A percentile compares a stretch with the other conserved stretches of the same genome.
Evolutionary conservation across 2,329 filamentous ascomycete species (phyloP).

Genomic region (Ceratocystis cacaofunesta): DNA sequence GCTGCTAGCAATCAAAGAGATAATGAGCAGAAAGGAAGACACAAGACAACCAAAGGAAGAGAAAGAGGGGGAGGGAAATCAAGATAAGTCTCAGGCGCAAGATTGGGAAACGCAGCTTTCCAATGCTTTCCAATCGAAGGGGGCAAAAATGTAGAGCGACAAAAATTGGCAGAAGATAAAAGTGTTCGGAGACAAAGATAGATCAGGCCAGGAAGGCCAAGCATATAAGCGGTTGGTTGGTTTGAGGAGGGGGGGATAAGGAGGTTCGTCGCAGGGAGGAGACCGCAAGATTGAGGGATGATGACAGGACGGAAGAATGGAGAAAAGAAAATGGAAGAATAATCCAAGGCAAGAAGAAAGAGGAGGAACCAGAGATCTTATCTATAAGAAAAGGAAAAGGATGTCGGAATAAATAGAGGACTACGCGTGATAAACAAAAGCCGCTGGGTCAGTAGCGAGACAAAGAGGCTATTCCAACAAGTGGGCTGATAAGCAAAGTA

Average conservation of each 20-base stretch:
- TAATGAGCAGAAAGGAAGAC: not conserved
- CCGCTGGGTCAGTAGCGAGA: not conserved
- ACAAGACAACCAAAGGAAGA: not conserved
- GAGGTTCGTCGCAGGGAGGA: not conserved
- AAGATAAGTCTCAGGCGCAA: not conserved
- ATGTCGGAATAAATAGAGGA: not conserved
- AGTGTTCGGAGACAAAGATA: not conserved
- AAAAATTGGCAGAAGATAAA: not conserved
- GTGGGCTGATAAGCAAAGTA: not conserved
- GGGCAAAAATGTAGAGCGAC: not conserved
- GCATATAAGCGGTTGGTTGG: not conserved
- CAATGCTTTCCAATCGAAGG: not conserved
- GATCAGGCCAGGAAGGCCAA: not conserved
- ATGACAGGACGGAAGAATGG: not conserved
- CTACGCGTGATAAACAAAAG: not conserved
- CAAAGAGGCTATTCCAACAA: not conserved
- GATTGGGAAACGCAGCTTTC: not conserved
- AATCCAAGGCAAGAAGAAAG: not conserved
- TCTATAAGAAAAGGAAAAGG: not conserved
- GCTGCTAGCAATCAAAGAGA: not conserved
- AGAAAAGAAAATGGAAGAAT: not conserved
- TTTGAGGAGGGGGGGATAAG: not conserved
- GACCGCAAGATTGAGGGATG: not conserved
- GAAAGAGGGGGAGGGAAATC: not conserved
- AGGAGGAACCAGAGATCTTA: not conserved